phyloP scores from a whole-genome alignment of 2,329 filamentous ascomycete species.

The Pestalotiopsis sp. region DNA sequence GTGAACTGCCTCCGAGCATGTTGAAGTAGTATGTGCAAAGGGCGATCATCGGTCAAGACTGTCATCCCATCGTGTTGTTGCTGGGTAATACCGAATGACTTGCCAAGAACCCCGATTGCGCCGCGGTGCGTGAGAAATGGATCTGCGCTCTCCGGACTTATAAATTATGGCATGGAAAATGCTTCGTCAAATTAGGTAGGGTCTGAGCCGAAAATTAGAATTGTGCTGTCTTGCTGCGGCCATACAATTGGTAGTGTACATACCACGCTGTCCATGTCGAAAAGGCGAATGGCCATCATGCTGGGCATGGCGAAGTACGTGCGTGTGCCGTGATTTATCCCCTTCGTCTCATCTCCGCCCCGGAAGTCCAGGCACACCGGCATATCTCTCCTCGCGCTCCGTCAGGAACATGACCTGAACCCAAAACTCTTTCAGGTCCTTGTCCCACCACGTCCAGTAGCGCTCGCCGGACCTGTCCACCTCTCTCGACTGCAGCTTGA shows the following conservation, averaged over 20 bases:
- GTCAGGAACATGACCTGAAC: slow-evolving; percentile 98
- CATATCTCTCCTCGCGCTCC: slow-evolving; percentile 90
- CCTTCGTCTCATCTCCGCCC: slow-evolving; percentile 40
- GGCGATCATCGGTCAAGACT: no score
- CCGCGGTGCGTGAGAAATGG: no score
- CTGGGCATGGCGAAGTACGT: not conserved
- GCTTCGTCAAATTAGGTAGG: not conserved
- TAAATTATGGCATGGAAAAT: not conserved
- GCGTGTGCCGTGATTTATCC: not conserved
- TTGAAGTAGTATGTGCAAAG: no score
- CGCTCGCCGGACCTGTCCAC: slow-evolving; percentile 86
- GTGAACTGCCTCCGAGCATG: no score
- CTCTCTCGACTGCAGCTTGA: slow-evolving; percentile 93
- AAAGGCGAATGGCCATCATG: not conserved
- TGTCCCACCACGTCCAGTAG: slow-evolving; percentile 95
- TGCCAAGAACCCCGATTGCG: no score
- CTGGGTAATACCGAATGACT: no score
- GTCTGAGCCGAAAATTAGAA: not conserved
- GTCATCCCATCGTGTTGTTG: no score
- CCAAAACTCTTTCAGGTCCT: slow-evolving; percentile 96
- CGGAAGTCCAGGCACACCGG: slow-evolving; percentile 64
- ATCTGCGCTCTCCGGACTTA: no score
- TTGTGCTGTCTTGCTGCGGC: not conserved
- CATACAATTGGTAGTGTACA: not conserved
- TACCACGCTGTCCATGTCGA: not conserved